Base-by-base conservation (phyloP, 1,284 basidiomycete genomes). In the Leccinum huronense region DNA sequence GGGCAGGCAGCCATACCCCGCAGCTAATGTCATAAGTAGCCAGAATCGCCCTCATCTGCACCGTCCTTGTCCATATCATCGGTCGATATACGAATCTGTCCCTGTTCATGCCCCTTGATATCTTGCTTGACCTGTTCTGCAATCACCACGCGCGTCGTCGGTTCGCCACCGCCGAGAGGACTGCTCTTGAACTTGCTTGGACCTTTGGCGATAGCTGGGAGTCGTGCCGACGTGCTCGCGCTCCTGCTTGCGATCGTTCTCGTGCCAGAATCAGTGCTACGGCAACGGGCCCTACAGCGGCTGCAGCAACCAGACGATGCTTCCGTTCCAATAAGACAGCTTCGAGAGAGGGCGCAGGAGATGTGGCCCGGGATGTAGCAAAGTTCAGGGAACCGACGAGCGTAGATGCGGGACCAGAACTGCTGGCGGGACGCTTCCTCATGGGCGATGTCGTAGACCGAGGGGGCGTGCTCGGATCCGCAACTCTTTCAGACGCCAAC, bases 171-270 rank as follows among this genome's bases (percentile, higher is more conserved):
- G 34, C 77, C 81, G 33, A 83, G 71, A 57, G 86, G 88, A 71
- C 84, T 88, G 71, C 88, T 90, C 84, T 90, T 90, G 76, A 90
- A 90, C 68, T 82, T 79, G 65, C 67, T 61, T 76, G 78, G 19
- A 82, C 86, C 73, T 84, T 87, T 67, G 68, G 73, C 45, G 59
- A 69, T 65, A 27, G 63, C 66, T 33, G 70, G 63, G 38, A 70
- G 65, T 57, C 76, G 72, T 27, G 23, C 13, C 11, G 11, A 66
- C 66, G 60, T 65, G 63, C 30, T 66, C 71, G 58, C 53, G 59
- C 27, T 64, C 63, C n/a, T 9, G 42, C 16, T 42, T 9, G n/a
- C 9, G 8, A 9, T 42, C 16, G 16, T 42, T 45, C 40, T n/a
- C 8, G n/a, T 42, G 16, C 40, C n/a, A n/a, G n/a, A 42, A 42